Base-by-base conservation (phyloP, 257 asterid genomes). In the Echium plantagineum region DNA sequence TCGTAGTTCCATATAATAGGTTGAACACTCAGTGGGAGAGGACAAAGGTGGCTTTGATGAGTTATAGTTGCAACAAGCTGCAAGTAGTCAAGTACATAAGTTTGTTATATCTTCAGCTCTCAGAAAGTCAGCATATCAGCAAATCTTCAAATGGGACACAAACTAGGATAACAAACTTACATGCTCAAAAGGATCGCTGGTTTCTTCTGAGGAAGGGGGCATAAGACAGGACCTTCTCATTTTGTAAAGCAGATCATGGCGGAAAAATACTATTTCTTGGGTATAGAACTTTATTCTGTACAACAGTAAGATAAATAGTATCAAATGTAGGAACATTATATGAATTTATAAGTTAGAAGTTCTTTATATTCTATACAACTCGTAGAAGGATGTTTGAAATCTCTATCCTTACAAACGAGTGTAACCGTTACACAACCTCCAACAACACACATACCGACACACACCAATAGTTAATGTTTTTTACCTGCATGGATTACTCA, bases 41-140 rank as follows among this genome's bases (percentile, higher is more conserved):
- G 98, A 66, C 98, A 93, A 21, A 93, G 94, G 75, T 93, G 97
- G 64, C 96, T 93, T 77, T 93, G 98, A 74, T 93, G 98, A 58
- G 84, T 71, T 64, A 93, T 81, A 32, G 98, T 93, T 58, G 97
- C 97, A 54, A 86, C 94, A 76, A 93, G 95, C 97, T 89, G 96
- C 77, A 69, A 68, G 26, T 24, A 24, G 26, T 24, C 26, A 24
- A 3, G 62, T 56, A 26, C 32, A 22, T 63, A 49, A 9, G 32
- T 54, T 26, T 12, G 49, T 18, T 49, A 61, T 60, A 28, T 59
- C 65, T 52, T 66, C 54, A 59, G 46, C 52, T 57, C 61, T 35
- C 4, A 42, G 15, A 2, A 30, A 22, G 22, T 18, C 51, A 59
- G 21, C 30, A 65, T 24, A 57, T 30, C 57, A 49, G 62, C 42